Base-by-base conservation (phyloP, 352 stramenopile genomes). In the Phytophthora sansomeana region DNA sequence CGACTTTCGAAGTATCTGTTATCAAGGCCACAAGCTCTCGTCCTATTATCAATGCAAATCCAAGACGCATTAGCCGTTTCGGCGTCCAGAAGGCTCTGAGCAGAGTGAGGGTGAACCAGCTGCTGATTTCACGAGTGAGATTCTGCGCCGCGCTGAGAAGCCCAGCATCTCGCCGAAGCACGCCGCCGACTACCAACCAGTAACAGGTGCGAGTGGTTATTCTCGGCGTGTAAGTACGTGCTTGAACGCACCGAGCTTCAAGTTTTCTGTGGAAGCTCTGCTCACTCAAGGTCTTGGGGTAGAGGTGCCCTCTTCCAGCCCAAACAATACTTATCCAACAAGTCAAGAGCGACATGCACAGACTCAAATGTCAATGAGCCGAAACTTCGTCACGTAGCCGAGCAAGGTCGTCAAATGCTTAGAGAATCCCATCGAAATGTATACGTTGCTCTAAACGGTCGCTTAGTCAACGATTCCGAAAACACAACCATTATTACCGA, bases 111-210 rank as follows among this genome's bases (percentile, higher is more conserved):
- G 17, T 42, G 35, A 42, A 42, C 35, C 35, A 42, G n/a, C 55
- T 10, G 42, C 19, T 26, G 49, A 66, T 30, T 67, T 67, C 46
- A 51, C 43, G 1, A 60, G 42, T 0, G 35, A 43, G 4, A 44
- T 53, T 19, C 44, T 67, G 4, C 56, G 43, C 6, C 54, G 54
- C 24, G 53, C 62, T 2, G 65, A 70, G 47, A 65, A 46, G 35
- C 35, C 35, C 9, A 9, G 35, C 35, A 42, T 13, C 35, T 42
- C 35, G 35, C 35, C 7, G 35, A 42, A 13, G 35, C 35, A 13
- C 4, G 35, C 35, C 35, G 9, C 17, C 35, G 35, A 42, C 35
- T 42, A 42, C 35, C 35, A 42, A 42, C 35, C 35, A 42, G 35
- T 42, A 42, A 42, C 9, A 9, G 35, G 17, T 42, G 35, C 9